Base-by-base conservation (phyloP, 768 basidiomycete genomes). In the Phlegmacium glaucopus region DNA sequence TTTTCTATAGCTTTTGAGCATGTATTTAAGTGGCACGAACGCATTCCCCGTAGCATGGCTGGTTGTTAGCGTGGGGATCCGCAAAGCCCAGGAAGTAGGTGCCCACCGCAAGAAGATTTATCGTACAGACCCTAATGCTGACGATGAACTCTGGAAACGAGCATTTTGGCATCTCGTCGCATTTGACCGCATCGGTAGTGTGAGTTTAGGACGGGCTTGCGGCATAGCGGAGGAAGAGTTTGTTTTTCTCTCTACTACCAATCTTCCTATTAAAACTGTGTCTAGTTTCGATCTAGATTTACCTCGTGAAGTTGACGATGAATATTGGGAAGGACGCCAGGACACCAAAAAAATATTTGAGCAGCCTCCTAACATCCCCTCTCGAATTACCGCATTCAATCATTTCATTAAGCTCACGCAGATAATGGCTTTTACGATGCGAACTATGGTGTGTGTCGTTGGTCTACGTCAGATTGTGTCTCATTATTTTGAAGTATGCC, bases 201-300 rank as follows among this genome's bases (percentile, higher is more conserved):
- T 74, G 29, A 61, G 63, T 22, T 61, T 83, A 32, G 86, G 86
- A 12, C 69, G 85, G 22, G 68, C 80, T 11, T 79, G 76, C 48
- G 72, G 73, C 29, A 61, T 79, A 29, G 74, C 74, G 22, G 82
- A 86, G 59, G 85, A 86, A 69, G 85, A 87, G 85, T 87, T 50
- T 66, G 78, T 60, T 10, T 26, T 15, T 1, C 32, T 39, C 39
- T 29, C 43, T 48, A 43, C 44, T 10, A 15, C 26, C 16, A 13
- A 26, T 25, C 18, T 35, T 53, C 38, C 30, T 17, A 9, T 18
- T 45, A 34, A 40, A 32, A 13, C 12, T 27, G 34, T 32, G 51
- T n/a, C 12, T 53, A 93, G 90, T 61, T 90, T 90, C 60, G 92
- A 94, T 60, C 69, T 86, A 22, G 90, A 90, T 39, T 68, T 88